These are phyloP conservation scores for Lactarius trivialis DNA, from an alignment of 768 basidiomycete species.

Conservation along the genomic window DNA sequence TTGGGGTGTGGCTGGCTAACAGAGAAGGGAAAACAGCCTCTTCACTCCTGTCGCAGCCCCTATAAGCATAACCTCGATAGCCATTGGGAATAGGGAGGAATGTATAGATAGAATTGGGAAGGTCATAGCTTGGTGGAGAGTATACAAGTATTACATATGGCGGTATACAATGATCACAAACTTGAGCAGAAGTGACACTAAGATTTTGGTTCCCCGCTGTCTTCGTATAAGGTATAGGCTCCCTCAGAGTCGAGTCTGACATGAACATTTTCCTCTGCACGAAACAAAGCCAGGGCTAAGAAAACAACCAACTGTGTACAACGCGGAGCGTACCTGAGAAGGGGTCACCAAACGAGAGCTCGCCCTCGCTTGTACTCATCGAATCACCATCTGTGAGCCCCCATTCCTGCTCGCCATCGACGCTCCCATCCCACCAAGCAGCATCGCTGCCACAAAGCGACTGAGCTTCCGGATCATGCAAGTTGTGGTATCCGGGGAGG, in stretches of 20 bases:
- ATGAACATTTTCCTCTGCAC: conserved; percentile 15
- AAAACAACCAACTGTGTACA: background rate
- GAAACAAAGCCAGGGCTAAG: background rate
- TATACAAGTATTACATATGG: conserved; percentile 10
- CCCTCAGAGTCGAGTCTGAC: conserved; percentile 21
- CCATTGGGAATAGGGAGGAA: background rate
- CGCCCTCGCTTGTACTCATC: conserved; percentile 23
- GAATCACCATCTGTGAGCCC: conserved; percentile 23
- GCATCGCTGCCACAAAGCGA: conserved; percentile 11
- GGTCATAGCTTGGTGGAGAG: background rate
- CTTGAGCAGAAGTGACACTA: background rate
- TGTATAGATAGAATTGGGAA: conserved; percentile 2
- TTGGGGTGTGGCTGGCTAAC: conserved; percentile 53
- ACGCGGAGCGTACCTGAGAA: conserved; percentile 5
- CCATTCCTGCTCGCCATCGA: conserved; percentile 16
- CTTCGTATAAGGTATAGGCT: conserved; percentile 19
- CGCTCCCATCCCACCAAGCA: conserved; percentile 15
- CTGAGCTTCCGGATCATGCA: conserved; percentile 21
- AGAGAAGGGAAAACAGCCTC: conserved; percentile 37
- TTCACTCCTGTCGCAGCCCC: background rate
- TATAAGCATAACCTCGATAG: background rate
- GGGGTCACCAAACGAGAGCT: conserved; percentile 13
- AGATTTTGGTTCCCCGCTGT: conserved; percentile 8
- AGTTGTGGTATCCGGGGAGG: background rate
- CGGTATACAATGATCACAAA: conserved; percentile 10